Evolutionary conservation across 352 stramenopile genomes (phyloP).

Genomic region (Globisporangium camurandrum): DNA sequence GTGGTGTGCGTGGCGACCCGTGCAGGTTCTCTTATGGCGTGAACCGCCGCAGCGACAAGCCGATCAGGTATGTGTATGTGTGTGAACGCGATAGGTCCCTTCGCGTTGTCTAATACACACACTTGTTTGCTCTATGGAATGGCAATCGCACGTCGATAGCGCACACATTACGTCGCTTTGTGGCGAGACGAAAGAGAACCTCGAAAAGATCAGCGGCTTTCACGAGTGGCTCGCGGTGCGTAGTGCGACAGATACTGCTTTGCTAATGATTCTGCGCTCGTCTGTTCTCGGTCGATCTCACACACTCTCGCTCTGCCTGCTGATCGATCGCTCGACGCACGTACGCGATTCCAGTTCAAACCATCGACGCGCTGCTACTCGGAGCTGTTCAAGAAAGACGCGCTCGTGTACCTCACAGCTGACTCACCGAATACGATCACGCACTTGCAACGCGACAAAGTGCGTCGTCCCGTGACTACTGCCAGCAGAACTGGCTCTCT

Average conservation of each 20-base stretch:
- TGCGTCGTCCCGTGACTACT: constrained; percentile 5
- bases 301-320: neutral
- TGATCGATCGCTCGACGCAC: neutral
- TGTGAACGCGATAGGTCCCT: neutral
- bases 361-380: constrained; percentile 52
- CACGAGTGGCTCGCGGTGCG: constrained; percentile 61
- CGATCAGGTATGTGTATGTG: constrained; percentile 31
- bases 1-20: neutral
- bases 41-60: constrained; percentile 48
- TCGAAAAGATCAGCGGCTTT: constrained; percentile 91
- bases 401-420: constrained; percentile 93
- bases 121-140: neutral
- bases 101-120: too few relatives aligned
- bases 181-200: constrained; percentile 67
- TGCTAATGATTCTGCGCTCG: neutral
- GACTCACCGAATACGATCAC: constrained; percentile 91
- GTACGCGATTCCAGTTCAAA: too few relatives aligned
- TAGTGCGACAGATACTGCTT: too few relatives aligned
- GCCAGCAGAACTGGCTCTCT: neutral
- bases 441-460: constrained; percentile 80
- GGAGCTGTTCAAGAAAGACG: constrained; percentile 70
- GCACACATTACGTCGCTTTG: constrained; percentile 60
- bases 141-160: constrained; percentile 22
- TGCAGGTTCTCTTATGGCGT: constrained; percentile 79
- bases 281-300: neutral